These are phyloP conservation scores for Thalassiosira hispida DNA, from an alignment of 352 stramenopile genomes.

Conservation along the genomic window DNA sequence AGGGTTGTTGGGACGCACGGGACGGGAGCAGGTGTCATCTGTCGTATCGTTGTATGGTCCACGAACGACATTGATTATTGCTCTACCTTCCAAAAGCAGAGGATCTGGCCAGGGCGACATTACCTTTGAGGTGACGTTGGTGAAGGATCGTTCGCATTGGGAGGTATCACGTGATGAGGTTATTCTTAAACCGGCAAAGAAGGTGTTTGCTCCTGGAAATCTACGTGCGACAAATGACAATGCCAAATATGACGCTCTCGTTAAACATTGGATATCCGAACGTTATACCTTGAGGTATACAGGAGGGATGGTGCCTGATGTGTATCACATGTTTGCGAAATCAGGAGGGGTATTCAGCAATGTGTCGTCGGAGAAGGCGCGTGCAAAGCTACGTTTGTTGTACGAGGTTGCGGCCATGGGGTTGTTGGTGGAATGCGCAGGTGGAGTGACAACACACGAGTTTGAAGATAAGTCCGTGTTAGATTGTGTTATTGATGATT, in stretches of 20 bases:
- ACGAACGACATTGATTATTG: conserved; percentile 76
- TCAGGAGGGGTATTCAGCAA: conserved; percentile 83
- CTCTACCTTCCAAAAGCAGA: conserved; percentile 48
- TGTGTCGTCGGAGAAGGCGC: conserved; percentile 73
- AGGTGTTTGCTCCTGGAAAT: conserved; percentile 86
- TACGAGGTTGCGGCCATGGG: conserved; percentile 86
- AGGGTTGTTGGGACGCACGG: conserved; percentile 65
- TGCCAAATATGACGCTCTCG: conserved; percentile 70
- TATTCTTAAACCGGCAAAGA: conserved; percentile 48
- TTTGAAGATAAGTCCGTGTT: conserved; percentile 69
- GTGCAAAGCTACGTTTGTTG: conserved; percentile 79
- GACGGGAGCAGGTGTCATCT: conserved; percentile 75
- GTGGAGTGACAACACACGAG: conserved; percentile 65
- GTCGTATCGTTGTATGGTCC: conserved; percentile 82
- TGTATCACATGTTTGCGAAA: conserved; percentile 87
- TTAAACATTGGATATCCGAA: conserved; percentile 81
- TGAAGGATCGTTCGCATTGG: conserved; percentile 64
- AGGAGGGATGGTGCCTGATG: conserved; percentile 86
- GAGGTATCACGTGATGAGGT: conserved; percentile 61
- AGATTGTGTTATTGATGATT: conserved; percentile 78
- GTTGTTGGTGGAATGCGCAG: conserved; percentile 82
- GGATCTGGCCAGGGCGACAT: conserved; percentile 38
- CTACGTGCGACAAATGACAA: conserved; percentile 82
- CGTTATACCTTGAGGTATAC: conserved; percentile 85
- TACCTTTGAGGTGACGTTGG: conserved; percentile 75